These are phyloP conservation scores for Chaetomium fimeti DNA, from an alignment of 495 filamentous ascomycete species.

Conservation along the genomic window DNA sequence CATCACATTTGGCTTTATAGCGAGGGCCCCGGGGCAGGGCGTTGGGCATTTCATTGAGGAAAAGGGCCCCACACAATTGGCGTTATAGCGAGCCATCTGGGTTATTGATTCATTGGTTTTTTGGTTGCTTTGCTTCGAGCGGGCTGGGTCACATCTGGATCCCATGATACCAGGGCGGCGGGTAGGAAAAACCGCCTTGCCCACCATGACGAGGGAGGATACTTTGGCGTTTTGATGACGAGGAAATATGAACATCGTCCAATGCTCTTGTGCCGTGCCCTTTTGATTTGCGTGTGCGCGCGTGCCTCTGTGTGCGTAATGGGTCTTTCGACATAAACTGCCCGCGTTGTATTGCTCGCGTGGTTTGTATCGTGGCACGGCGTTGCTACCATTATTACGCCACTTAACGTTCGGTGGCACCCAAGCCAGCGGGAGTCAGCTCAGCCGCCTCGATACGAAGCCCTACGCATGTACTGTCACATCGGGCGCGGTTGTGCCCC, in stretches of 20 bases:
- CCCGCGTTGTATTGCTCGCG: too few species aligned
- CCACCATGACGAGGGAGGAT: not conserved
- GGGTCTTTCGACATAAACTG: too few species aligned
- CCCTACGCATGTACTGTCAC: not conserved
- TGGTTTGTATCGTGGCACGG: too few species aligned
- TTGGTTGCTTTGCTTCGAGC: not conserved
- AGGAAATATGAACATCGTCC: too few species aligned
- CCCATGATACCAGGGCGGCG: slow-evolving; percentile 16
- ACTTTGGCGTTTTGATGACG: too few species aligned
- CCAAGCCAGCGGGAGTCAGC: too few species aligned
- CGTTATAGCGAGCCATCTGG: slow-evolving; percentile 7
- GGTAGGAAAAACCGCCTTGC: not conserved
- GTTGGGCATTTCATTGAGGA: not conserved
- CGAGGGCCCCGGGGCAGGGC: not conserved
- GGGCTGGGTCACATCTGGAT: not conserved
- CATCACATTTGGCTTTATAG: slow-evolving; percentile 3
- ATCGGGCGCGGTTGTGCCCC: not conserved
- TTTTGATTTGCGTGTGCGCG: too few species aligned
- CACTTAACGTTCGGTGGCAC: too few species aligned
- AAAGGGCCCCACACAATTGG: not conserved
- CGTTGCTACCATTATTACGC: too few species aligned
- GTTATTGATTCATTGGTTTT: not conserved
- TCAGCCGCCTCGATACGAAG: too few species aligned
- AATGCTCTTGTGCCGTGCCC: too few species aligned
- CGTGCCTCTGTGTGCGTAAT: too few species aligned